Percentiles rank a stretch among this genome's conserved stretches.
phyloP scores from a whole-genome alignment of 2,329 filamentous ascomycete genomes.

The Aureobasidium sp. region DNA sequence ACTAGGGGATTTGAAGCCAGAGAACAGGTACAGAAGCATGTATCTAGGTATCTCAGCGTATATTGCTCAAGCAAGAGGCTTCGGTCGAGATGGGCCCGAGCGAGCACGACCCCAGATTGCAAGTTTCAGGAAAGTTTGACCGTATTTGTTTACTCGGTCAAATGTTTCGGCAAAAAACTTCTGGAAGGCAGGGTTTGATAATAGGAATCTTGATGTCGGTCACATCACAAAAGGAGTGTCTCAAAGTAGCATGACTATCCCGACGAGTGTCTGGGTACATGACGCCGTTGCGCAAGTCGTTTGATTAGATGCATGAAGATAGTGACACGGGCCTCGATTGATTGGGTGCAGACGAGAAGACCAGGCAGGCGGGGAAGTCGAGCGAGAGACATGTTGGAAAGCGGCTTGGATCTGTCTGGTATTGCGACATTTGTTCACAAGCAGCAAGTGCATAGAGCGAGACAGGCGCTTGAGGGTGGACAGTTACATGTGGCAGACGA shows the following conservation, averaged over 20 bases:
- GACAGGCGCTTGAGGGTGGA: neutral
- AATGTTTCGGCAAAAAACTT: neutral
- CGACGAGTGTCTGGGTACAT: neutral
- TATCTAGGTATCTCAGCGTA: no score
- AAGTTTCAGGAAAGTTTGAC: neutral
- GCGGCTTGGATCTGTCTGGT: neutral
- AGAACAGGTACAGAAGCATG: no score
- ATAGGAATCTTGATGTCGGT: neutral
- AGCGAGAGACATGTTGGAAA: neutral
- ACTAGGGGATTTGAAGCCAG: neutral
- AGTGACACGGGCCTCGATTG: neutral
- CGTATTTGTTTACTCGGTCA: neutral
- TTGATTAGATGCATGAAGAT: conserved; percentile 7
- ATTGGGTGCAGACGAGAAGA: neutral
- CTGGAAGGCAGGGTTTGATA: neutral
- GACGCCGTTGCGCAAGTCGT: conserved; percentile 7
- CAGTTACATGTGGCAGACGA: neutral
- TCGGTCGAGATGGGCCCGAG: neutral
- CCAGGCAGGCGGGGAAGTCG: neutral
- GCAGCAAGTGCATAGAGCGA: neutral
- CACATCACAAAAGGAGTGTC: neutral
- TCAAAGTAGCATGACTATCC: neutral
- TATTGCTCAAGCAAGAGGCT: neutral
- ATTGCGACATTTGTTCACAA: conserved; percentile 1
- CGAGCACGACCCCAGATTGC: neutral